These are phyloP conservation scores for Microstegium vimineum DNA, from an alignment of 176 grass and related monocot genomes.

Conservation along the genomic window DNA sequence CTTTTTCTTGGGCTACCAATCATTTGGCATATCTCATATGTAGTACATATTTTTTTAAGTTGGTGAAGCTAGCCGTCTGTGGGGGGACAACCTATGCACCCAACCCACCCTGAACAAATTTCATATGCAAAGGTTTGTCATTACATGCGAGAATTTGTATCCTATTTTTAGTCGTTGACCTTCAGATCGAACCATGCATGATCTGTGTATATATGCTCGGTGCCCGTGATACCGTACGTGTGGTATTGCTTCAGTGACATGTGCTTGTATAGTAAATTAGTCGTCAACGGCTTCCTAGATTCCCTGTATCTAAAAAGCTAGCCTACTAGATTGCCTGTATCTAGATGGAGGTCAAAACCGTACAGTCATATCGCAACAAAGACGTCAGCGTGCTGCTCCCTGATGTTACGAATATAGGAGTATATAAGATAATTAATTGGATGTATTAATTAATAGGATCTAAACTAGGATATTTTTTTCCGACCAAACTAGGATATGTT, in stretches of 20 bases:
- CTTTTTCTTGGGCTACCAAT: not conserved
- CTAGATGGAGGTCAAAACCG: too few species aligned
- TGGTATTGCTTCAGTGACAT: too few species aligned
- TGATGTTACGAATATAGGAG: too few species aligned
- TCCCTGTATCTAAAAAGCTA: not conserved
- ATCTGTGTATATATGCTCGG: not conserved
- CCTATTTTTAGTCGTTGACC: not conserved
- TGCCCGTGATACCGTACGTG: not conserved
- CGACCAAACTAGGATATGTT: too few species aligned
- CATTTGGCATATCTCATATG: not conserved
- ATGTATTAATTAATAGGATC: too few species aligned
- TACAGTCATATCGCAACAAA: too few species aligned
- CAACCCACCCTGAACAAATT: not conserved
- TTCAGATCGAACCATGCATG: not conserved
- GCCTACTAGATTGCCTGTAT: not conserved
- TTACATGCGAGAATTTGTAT: not conserved
- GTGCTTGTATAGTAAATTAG: not conserved
- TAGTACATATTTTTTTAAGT: too few species aligned
- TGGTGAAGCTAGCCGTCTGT: not conserved
- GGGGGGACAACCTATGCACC: not conserved
- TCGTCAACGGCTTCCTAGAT: conserved; percentile 2
- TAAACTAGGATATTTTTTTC: too few species aligned
- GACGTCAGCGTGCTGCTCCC: too few species aligned
- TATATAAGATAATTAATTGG: too few species aligned
- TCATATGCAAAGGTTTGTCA: not conserved